Evolutionary conservation across 1,284 basidiomycete genomes (phyloP).

Genomic region (Apiotrichum porosum): DNA sequence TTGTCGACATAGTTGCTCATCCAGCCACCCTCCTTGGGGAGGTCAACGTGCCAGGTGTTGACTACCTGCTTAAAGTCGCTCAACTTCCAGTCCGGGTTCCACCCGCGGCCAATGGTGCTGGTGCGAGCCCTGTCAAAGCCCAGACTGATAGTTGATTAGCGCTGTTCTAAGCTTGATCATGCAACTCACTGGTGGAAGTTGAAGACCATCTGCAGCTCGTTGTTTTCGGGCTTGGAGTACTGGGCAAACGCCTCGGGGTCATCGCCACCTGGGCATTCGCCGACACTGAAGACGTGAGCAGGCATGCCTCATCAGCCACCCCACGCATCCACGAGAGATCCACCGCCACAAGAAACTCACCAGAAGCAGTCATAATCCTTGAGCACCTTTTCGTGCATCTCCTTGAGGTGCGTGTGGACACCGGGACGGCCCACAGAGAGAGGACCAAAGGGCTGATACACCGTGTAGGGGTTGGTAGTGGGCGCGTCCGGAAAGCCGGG

Average conservation of each 20-base stretch:
- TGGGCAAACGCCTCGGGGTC: conserved; percentile 25
- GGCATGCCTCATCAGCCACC: too few relatives aligned
- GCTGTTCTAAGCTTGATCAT: background rate
- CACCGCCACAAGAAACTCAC: too few relatives aligned
- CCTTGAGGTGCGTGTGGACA: conserved; percentile 63
- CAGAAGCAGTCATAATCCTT: conserved; percentile 14
- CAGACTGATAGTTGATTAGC: conserved; percentile 50
- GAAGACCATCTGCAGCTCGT: conserved; percentile 58
- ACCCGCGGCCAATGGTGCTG: conserved; percentile 29
- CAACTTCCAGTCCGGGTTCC: conserved; percentile 55
- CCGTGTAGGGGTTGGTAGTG: conserved; percentile 53
- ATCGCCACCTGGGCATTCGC: conserved; percentile 11
- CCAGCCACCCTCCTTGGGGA: conserved; percentile 60
- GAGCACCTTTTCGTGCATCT: conserved; percentile 61
- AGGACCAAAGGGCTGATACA: conserved; percentile 53
- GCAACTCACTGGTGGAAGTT: conserved; percentile 53
- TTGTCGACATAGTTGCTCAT: conserved; percentile 49
- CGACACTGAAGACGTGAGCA: background rate
- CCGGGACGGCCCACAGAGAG: conserved; percentile 59
- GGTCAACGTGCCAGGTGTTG: conserved; percentile 58
- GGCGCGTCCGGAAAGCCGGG: conserved; percentile 62
- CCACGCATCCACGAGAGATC: too few relatives aligned
- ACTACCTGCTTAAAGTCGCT: conserved; percentile 58
- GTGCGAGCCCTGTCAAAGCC: conserved; percentile 25
- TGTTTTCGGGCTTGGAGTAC: conserved; percentile 59